Base-by-base conservation (phyloP, 352 stramenopile species). In the Globisporangium solare region DNA sequence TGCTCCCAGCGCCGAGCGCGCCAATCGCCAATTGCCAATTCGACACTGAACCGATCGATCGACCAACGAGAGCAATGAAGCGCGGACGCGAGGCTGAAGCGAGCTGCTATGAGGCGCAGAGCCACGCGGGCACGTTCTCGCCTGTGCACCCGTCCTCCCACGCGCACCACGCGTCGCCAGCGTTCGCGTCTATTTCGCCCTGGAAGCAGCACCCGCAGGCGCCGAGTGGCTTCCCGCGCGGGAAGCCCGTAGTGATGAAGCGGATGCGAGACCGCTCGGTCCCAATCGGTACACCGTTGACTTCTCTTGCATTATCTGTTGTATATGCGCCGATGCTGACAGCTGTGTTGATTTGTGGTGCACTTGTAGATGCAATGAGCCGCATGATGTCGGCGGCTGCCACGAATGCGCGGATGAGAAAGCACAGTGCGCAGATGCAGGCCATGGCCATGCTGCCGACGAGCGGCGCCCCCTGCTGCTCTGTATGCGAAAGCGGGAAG, bases 341-440 rank as follows among this genome's bases (percentile, higher is more conserved):
- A 20, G n/a, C 6, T 40, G n/a, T 51, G 17, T 53, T 58, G 45
- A 24, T 21, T 39, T 51, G 53, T 53, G n/a, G 12, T 41, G 3
- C 21, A 31, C 10, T 3, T 57, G 43, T 48, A 92, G 81, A 92
- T 58, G 81, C 79, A 20, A 67, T 88, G 66, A 92, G 73, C 51
- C 77, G 76, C 32, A 73, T 92, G 63, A 92, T 92, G 81, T 84
- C 77, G 11, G 79, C 79, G 7, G 81, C 81, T 35, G 70, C 81
- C 58, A 88, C 79, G 37, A 82, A 62, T 39, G 74, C 79, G 66
- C 78, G 79, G 32, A 78, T 89, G 67, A 88, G 84, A 62, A 88
- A 83, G 62, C 70, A 79, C 60, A 73, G 75, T 45, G 61, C 75
- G 31, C 64, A 79, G 58, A 54, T 87, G 51, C 63, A 60, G 14